phyloP scores from a whole-genome alignment of 805 yeast genomes.

The Saturnispora gosingensis region DNA sequence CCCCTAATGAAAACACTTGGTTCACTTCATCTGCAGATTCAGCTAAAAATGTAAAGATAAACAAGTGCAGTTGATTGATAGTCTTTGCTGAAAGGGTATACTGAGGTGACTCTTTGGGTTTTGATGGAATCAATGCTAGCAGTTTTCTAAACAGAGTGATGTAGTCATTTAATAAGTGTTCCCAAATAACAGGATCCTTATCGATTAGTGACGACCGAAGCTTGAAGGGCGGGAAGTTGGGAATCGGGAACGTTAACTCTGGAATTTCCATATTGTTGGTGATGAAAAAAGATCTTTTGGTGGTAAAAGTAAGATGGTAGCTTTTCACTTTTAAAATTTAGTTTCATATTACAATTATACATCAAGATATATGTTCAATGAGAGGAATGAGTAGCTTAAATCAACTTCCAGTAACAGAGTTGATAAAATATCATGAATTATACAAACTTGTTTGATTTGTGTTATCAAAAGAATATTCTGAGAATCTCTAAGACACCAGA shows the following conservation, averaged over 20 bases:
- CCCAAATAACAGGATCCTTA: constrained; percentile 80
- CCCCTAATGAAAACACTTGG: constrained; percentile 58
- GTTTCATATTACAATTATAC: background rate
- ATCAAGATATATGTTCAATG: background rate
- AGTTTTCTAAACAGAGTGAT: constrained; percentile 43
- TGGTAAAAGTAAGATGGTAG: background rate
- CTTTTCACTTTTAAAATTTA: background rate
- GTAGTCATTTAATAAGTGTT: constrained; percentile 57
- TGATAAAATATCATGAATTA: background rate
- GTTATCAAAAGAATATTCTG: constrained; percentile 39
- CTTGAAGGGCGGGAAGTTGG: constrained; percentile 60
- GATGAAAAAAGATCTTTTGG: background rate
- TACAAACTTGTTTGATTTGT: background rate
- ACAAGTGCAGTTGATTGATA: constrained; percentile 47
- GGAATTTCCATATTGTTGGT: background rate
- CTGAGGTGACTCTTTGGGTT: constrained; percentile 16
- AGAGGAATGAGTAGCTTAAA: background rate
- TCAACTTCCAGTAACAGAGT: background rate
- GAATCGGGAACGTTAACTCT: constrained; percentile 11
- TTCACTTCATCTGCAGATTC: constrained; percentile 57
- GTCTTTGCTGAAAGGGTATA: constrained; percentile 40
- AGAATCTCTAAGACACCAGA: constrained; percentile 72
- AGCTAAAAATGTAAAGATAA: constrained; percentile 46
- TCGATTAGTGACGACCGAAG: constrained; percentile 70
- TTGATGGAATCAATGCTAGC: constrained; percentile 19